Conservation (phyloP, 176 grass and related monocot genomes). For the Aegilops longissima region DNA sequence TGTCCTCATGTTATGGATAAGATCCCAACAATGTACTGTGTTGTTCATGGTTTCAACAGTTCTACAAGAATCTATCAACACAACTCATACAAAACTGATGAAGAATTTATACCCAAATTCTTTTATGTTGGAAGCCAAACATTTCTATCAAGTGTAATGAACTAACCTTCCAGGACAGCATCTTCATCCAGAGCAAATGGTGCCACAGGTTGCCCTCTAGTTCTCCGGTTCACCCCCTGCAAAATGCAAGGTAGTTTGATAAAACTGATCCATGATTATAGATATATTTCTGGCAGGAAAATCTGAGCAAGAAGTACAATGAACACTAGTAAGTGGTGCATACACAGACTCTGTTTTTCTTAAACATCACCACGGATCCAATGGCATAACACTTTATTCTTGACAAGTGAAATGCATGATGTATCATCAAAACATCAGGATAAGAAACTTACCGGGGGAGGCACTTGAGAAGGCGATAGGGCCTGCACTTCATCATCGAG, state of each 20-base stretch:
- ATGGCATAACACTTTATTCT: not conserved
- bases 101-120: conserved; percentile 1
- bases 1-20: not conserved
- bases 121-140: not conserved
- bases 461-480: conserved; percentile 38
- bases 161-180: conserved; percentile 32
- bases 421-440: not conserved
- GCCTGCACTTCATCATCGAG: conserved; percentile 49
- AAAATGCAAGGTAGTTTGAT: conserved; percentile 14
- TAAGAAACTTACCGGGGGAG: conserved; percentile 23
- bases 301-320: not conserved
- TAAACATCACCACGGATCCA: not conserved
- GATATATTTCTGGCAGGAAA: not conserved
- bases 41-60: not conserved
- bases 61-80: not conserved
- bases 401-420: not conserved
- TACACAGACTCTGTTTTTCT: not conserved
- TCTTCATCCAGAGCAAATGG: conserved; percentile 44
- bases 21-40: not conserved
- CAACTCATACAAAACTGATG: not conserved
- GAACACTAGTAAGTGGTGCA: not conserved
- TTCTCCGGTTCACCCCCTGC: conserved; percentile 44
- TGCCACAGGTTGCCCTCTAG: not conserved
- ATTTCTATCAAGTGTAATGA: conserved; percentile 7
- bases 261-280: not conserved